Conservation (phyloP, 2,329 filamentous ascomycete genomes). For the Hymenotorrendiella dingleyae region DNA sequence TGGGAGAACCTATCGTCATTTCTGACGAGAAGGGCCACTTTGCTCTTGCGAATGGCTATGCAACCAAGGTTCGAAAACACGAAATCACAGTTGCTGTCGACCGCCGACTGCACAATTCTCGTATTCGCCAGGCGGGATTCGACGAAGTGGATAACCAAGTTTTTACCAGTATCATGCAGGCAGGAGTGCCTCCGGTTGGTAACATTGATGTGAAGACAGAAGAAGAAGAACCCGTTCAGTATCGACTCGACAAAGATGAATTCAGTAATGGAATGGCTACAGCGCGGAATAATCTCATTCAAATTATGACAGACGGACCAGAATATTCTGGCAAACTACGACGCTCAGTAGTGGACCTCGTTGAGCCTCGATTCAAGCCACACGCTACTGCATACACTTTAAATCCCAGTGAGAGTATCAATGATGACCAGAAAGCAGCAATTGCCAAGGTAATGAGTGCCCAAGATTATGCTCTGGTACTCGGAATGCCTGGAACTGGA, state of each 20-base stretch:
- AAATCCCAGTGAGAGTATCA: conserved; percentile 61
- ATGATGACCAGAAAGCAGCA: conserved; percentile 78
- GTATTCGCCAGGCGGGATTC: conserved; percentile 70
- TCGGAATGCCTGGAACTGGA: conserved; percentile 96
- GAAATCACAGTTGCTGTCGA: conserved; percentile 87
- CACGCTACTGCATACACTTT: conserved; percentile 58
- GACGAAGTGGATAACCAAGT: conserved; percentile 71
- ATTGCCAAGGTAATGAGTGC: conserved; percentile 96
- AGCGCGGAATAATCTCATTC: conserved; percentile 87
- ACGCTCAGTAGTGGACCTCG: conserved; percentile 72
- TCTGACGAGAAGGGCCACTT: conserved; percentile 95
- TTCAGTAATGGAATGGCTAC: conserved; percentile 97
- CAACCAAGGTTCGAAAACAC: conserved; percentile 68
- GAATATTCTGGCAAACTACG: conserved; percentile 68
- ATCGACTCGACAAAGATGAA: conserved; percentile 93
- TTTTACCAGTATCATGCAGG: conserved; percentile 89
- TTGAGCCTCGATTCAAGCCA: conserved; percentile 66
- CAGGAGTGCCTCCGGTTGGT: conserved; percentile 51
- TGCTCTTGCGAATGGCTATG: conserved; percentile 86
- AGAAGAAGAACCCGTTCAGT: conserved; percentile 55
- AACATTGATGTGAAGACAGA: conserved; percentile 43
- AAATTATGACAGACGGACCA: conserved; percentile 77
- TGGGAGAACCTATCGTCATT: conserved; percentile 91
- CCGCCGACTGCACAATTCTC: conserved; percentile 78
- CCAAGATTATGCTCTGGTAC: conserved; percentile 89